Conservation (phyloP, 306 rosid genomes). For the Biancaea sappan region DNA sequence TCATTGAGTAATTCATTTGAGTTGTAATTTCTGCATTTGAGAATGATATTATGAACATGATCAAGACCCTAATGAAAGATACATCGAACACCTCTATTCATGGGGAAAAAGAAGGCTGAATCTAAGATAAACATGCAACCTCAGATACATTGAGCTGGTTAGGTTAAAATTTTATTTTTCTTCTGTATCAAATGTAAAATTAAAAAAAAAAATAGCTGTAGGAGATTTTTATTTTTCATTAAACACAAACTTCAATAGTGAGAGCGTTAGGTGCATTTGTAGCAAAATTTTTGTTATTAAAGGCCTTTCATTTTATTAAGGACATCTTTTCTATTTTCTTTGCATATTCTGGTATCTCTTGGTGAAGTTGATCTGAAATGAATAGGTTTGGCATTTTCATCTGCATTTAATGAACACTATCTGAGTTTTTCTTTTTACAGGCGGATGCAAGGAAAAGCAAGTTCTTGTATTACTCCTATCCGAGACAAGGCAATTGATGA, state of each 20-base stretch:
- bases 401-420: slow-evolving; percentile 25
- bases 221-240: background rate
- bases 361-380: slow-evolving; percentile 12
- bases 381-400: slow-evolving; percentile 23
- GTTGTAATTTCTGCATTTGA: background rate
- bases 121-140: slow-evolving; percentile 21
- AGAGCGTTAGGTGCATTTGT: slow-evolving; percentile 3
- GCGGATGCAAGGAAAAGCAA: slow-evolving; percentile 48
- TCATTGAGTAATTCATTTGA: slow-evolving; percentile 2
- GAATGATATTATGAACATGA: background rate
- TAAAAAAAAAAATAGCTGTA: too few species aligned
- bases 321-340: background rate
- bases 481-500: slow-evolving; percentile 46
- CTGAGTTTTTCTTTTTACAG: slow-evolving; percentile 42
- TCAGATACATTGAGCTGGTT: background rate
- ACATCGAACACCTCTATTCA: background rate
- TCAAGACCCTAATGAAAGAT: slow-evolving; percentile 14
- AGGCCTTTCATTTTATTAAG: background rate
- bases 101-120: background rate
- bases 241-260: background rate
- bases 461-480: slow-evolving; percentile 47
- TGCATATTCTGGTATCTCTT: slow-evolving; percentile 16
- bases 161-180: too few species aligned
- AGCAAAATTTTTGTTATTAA: too few species aligned
- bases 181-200: too few species aligned